phyloP scores from a whole-genome alignment of 2,329 filamentous ascomycete genomes.

The Xylariaceae sp. region DNA sequence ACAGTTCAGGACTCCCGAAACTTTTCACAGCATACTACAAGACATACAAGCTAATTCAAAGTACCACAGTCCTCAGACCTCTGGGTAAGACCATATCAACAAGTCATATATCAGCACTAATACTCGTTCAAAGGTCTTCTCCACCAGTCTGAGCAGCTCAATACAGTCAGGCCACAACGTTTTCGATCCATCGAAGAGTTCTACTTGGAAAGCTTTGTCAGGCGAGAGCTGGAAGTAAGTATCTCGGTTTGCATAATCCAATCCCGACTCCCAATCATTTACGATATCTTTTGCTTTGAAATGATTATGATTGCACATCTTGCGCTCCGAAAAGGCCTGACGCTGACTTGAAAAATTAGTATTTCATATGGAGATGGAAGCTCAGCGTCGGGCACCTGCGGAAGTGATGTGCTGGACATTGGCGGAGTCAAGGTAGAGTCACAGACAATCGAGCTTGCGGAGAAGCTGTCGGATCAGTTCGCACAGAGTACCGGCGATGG shows the following conservation, averaged over 20 bases:
- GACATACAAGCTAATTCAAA: too few relatives aligned
- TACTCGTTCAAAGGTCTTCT: constrained; percentile 44
- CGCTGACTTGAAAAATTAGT: constrained; percentile 1
- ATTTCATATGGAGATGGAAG: constrained; percentile 67
- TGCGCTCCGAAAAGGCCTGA: too few relatives aligned
- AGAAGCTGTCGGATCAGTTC: constrained; percentile 55
- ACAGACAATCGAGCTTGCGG: constrained; percentile 64
- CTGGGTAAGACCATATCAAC: constrained; percentile 42
- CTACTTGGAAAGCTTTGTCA: constrained; percentile 50
- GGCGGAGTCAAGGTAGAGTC: constrained; percentile 58
- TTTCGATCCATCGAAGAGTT: constrained; percentile 59
- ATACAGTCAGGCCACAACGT: constrained; percentile 44
- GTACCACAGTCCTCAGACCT: constrained; percentile 53
- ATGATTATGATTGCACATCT: too few relatives aligned
- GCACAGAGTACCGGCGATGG: constrained; percentile 55
- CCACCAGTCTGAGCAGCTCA: constrained; percentile 43
- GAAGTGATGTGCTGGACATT: constrained; percentile 59
- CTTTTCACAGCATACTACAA: too few relatives aligned
- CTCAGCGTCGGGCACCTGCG: constrained; percentile 60
- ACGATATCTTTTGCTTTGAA: too few relatives aligned
- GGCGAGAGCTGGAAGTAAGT: constrained; percentile 50
- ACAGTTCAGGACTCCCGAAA: too few relatives aligned
- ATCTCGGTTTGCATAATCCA: too few relatives aligned
- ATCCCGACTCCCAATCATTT: too few relatives aligned
- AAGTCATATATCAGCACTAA: background rate